These are phyloP conservation scores for Globisporangium spinosum DNA, from an alignment of 352 stramenopile genomes.

Conservation along the genomic window DNA sequence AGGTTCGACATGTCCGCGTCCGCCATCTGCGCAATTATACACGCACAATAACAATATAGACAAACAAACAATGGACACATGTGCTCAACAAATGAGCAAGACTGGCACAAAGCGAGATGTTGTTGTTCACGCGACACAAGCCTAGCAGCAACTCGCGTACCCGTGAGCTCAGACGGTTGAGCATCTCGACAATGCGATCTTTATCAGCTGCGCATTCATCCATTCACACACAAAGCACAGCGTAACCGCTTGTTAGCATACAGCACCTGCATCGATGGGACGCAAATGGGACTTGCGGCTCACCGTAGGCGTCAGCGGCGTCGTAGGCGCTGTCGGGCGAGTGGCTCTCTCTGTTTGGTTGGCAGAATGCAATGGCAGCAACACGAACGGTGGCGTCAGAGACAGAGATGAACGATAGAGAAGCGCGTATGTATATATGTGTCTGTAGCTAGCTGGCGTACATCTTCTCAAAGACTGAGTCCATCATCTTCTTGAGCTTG, in stretches of 20 bases:
- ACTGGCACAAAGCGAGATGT: background rate
- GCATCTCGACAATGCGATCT: slow-evolving; percentile 84
- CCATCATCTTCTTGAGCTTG: slow-evolving; percentile 91
- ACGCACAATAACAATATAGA: background rate
- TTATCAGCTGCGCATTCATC: slow-evolving; percentile 55
- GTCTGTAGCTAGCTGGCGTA: slow-evolving; percentile 18
- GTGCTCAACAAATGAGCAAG: background rate
- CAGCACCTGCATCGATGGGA: background rate
- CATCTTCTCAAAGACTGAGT: slow-evolving; percentile 85
- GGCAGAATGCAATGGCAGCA: background rate
- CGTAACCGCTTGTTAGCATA: background rate
- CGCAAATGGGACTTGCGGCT: background rate
- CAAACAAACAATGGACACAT: background rate
- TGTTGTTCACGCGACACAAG: background rate
- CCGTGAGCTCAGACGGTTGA: slow-evolving; percentile 81
- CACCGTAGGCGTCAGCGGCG: slow-evolving; percentile 74
- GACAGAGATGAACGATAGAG: background rate
- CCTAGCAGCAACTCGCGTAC: slow-evolving; percentile 22
- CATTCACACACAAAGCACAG: slow-evolving; percentile 3
- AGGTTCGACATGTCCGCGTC: slow-evolving; percentile 87
- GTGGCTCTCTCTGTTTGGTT: slow-evolving; percentile 50
- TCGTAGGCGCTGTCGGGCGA: slow-evolving; percentile 57
- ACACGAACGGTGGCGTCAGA: no score
- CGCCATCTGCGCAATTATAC: slow-evolving; percentile 46
- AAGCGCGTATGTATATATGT: background rate